A percentile compares a stretch with the other conserved stretches of the same genome.
Conservation (phyloP, 345 rosid species). For the Populus euphratica region DNA sequence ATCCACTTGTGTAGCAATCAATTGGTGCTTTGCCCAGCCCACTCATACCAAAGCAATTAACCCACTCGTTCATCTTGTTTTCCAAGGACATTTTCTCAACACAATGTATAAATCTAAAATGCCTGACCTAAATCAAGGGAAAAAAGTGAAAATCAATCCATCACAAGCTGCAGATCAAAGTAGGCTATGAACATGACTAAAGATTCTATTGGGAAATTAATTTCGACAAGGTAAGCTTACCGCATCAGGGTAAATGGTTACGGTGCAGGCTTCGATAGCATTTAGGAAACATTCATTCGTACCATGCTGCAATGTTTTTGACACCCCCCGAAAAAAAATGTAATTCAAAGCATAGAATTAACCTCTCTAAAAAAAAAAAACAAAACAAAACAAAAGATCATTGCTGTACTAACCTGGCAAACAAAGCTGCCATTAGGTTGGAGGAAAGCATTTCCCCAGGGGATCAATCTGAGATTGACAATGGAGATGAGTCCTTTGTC, state of each 20-base stretch:
- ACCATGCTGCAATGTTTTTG: slow-evolving; percentile 46
- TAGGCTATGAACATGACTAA: neutral
- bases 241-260: slow-evolving; percentile 48
- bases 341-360: neutral
- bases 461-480: slow-evolving; percentile 64
- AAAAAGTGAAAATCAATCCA: neutral
- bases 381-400: neutral
- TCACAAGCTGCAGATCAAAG: neutral
- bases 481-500: slow-evolving; percentile 49
- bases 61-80: slow-evolving; percentile 43
- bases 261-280: slow-evolving; percentile 53
- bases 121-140: slow-evolving; percentile 37
- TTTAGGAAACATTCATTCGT: slow-evolving; percentile 52
- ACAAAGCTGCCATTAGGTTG: slow-evolving; percentile 37
- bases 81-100: slow-evolving; percentile 42
- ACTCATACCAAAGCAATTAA: slow-evolving; percentile 41
- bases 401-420: slow-evolving; percentile 58
- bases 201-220: too few species aligned
- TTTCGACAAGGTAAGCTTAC: slow-evolving; percentile 20
- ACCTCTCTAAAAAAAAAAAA: neutral
- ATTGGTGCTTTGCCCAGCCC: slow-evolving; percentile 38
- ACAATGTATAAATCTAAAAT: slow-evolving; percentile 51
- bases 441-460: slow-evolving; percentile 73
- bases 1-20: slow-evolving; percentile 53
- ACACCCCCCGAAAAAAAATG: neutral